Conservation (phyloP, 257 asterid genomes). For the Mentha longifolia region DNA sequence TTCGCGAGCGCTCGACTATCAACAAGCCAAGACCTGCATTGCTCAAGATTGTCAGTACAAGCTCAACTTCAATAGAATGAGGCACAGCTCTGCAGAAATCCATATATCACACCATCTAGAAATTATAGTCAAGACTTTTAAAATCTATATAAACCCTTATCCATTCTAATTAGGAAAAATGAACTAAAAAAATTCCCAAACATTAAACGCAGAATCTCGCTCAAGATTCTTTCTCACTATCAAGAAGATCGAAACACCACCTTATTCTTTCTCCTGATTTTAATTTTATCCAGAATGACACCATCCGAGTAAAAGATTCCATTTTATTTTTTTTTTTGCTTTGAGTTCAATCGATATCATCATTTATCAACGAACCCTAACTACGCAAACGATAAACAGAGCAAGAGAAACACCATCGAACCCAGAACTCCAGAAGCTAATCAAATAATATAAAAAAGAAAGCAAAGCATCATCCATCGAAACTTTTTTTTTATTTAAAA, state of each 20-base stretch:
- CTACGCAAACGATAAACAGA: conserved; percentile 1
- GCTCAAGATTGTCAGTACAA: conserved; percentile 19
- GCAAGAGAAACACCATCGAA: conserved; percentile 1
- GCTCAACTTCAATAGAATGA: conserved; percentile 14
- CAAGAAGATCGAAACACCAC: neutral
- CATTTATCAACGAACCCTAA: too few species aligned
- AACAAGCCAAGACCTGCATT: conserved; percentile 78
- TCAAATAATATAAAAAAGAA: neutral
- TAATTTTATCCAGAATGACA: neutral
- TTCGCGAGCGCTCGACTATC: conserved; percentile 69
- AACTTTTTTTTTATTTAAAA: too few species aligned
- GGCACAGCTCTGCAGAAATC: neutral
- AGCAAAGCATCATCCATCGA: conserved; percentile 5
- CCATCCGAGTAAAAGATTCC: neutral
- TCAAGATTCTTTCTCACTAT: neutral
- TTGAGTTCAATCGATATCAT: neutral
- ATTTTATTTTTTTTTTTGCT: neutral
- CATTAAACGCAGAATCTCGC: neutral
- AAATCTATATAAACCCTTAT: neutral
- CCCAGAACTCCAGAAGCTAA: neutral
- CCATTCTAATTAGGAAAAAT: neutral
- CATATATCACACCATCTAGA: neutral
- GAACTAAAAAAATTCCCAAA: neutral
- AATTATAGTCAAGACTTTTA: neutral
- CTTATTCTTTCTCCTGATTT: neutral